Conservation (phyloP, 495 filamentous ascomycete species). For the Xylaria bambusicola region DNA sequence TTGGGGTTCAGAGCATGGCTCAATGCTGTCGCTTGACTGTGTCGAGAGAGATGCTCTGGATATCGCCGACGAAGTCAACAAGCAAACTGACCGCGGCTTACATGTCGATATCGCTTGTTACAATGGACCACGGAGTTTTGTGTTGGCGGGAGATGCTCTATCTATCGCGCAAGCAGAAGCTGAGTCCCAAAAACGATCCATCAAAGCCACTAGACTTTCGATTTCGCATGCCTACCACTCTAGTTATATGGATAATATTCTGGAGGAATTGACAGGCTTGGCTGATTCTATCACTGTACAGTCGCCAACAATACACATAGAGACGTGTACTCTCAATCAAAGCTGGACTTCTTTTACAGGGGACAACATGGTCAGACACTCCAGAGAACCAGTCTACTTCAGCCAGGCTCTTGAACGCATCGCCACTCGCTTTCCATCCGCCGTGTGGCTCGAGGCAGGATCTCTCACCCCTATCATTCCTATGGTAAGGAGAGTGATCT, state of each 20-base stretch:
- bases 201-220: constrained; percentile 32
- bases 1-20: constrained; percentile 46
- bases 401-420: constrained; percentile 48
- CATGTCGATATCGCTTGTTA: constrained; percentile 50
- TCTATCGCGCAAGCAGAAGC: constrained; percentile 27
- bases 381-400: constrained; percentile 55
- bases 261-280: constrained; percentile 23
- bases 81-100: neutral
- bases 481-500: constrained; percentile 38
- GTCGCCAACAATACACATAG: no score
- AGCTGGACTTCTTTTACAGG: constrained; percentile 18
- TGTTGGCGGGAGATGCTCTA: constrained; percentile 54
- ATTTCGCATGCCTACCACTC: constrained; percentile 51
- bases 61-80: no score
- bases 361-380: constrained; percentile 45
- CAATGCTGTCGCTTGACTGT: constrained; percentile 54
- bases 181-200: constrained; percentile 24
- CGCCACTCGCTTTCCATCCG: constrained; percentile 24
- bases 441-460: constrained; percentile 55
- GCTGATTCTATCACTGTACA: no score
- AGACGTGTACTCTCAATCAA: no score
- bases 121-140: constrained; percentile 52
- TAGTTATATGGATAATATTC: constrained; percentile 37
- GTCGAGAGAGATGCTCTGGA: constrained; percentile 27
- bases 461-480: constrained; percentile 49